Base-by-base conservation (phyloP, 2,329 filamentous ascomycete species). In the Zopfia rhizophila region DNA sequence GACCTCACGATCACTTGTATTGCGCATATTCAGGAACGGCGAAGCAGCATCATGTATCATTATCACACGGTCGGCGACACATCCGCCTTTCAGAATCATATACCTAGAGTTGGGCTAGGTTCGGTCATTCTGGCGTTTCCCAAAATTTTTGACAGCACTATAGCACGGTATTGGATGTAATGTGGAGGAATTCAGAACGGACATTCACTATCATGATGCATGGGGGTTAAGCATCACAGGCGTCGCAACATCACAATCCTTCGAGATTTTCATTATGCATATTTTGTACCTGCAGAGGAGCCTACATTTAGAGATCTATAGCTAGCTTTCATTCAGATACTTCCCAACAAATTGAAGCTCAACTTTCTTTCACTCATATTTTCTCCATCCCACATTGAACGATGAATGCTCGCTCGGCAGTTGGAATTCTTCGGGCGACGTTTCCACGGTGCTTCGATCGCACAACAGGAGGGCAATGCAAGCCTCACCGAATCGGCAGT, bases 141-240 rank as follows among this genome's bases (percentile, higher is more conserved):
- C 13, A 45, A 43, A 31, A 12, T 29, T 28, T n/a, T 16, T 33
- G 21, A 7, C 21, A 21, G 17, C 10, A 25, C 23, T 37, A 5
- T 18, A 43, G 32, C 38, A 52, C 51, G 31, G 49, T 45, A 48
- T 51, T 48, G 53, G 21, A 37, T 22, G 49, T 62, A 62, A 60
- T 62, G 27, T 28, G 45, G 43, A 33, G 11, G 29, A 38, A 48
- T 18, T 50, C 32, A 43, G 23, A 19, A 24, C 42, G 58, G 55
- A 60, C 58, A 55, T 42, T 60, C 49, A 24, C 38, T 62, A n/a
- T 35, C 5, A 35, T 17, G 31, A 35, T 35, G 7, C 22, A 17
- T 35, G 13, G 16, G 24, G n/a, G 24, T 27, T n/a, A n/a, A n/a
- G 33, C 18, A 36, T 22, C 14, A 22, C n/a, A 30, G 29, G 43